These are phyloP conservation scores for Medicago arabica DNA, from an alignment of 306 rosid species.

Conservation along the genomic window DNA sequence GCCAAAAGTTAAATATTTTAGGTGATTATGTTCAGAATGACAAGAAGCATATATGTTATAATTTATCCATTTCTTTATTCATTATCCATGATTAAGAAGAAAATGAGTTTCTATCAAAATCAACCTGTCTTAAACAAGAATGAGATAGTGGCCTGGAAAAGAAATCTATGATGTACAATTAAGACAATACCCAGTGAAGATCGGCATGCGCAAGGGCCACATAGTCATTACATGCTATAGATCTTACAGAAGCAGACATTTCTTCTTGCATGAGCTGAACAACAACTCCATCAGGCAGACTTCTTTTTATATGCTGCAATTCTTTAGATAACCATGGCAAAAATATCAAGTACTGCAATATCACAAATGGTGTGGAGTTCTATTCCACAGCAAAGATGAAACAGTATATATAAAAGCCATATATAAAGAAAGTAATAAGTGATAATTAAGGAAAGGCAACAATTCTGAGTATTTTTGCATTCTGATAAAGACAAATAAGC, in stretches of 20 bases:
- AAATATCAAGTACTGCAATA: constrained; percentile 17
- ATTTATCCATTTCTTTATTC: too few relatives aligned
- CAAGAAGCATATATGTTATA: too few relatives aligned
- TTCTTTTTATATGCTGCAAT: not conserved
- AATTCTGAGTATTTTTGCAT: not conserved
- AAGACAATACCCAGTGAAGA: not conserved
- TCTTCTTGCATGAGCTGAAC: not conserved
- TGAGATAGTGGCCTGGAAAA: not conserved
- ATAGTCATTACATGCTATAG: not conserved
- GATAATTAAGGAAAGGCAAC: not conserved
- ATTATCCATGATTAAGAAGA: not conserved
- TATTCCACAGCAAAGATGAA: not conserved
- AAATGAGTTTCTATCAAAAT: not conserved
- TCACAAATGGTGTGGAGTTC: not conserved
- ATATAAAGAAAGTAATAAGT: not conserved
- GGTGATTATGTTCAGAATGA: not conserved
- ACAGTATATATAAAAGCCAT: not conserved
- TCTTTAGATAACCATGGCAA: constrained; percentile 1
- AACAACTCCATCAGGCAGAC: not conserved
- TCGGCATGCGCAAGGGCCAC: not conserved
- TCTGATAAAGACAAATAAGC: not conserved
- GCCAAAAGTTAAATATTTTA: not conserved
- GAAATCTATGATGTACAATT: not conserved
- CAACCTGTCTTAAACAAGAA: not conserved
- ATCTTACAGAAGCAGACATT: not conserved